Evolutionary conservation across 108 stramenopile species (phyloP), one percentile per base, ranked within the genome.

Genomic region (Cyclotella atomus): DNA sequence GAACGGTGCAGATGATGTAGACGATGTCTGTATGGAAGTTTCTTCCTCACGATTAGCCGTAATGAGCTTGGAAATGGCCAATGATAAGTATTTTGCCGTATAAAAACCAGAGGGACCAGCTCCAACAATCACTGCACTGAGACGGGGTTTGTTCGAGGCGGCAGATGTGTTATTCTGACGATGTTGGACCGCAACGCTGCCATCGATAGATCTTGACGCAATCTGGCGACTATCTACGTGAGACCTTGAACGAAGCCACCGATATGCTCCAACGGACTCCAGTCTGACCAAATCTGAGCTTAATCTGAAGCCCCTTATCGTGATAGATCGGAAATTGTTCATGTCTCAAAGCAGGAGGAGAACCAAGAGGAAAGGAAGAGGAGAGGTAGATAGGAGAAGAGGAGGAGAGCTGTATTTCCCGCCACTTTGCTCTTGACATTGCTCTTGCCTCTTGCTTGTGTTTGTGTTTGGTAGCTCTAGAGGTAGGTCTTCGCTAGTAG

Each of bases 41-140:
- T n/a, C n/a, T n/a, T n/a, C 15, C 41, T 49, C 23, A 2, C 35
- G 32, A 14, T 15, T 24, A 73, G 47, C 23, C 50, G 38, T 52
- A 56, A 70, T 36, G 34, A 50, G 47, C 45, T 76, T 73, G 1
- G 73, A 45, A 0, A 88, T 56, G 12, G 78, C 63, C 28, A 68
- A 76, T 14, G 87, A 71, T 34, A 99, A 73, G 79, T 98, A 99
- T 76, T 99, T 99, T 55, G 96, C 95, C 16, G 96, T 84, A 75
- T 99, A 99, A 66, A 97, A 97, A 9, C 97, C 99, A 3, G 95
- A 91, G 10, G 99, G 99, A 21, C 99, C 99, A 15, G 87, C 62
- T 24, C 95, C 95, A 16, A 95, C 88, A 0, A 95, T 73, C 17
- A 84, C 84, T 0, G 88, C 89, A 24, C 65, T 60, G n/a, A 83